Evolutionary conservation across 129 eudicot genomes (phyloP), one percentile per base, ranked within the genome.

Genomic region (Flaveria trinervia): DNA sequence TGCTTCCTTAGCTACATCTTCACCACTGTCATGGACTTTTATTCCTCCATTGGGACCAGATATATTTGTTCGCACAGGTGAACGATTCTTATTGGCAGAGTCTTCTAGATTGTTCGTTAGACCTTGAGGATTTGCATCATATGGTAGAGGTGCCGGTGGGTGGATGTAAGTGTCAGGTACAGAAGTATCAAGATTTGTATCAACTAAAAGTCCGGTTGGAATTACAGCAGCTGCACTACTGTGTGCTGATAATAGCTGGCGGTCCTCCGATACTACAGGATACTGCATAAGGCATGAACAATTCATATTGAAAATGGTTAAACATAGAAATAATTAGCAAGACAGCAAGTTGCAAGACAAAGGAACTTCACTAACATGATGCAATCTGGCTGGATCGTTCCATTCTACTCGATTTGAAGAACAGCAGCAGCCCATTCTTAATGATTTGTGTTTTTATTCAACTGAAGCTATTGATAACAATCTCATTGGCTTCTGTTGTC

Each of bases 71-170:
- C 71, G 88, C 52, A 57, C 71, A 62, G 54, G 85, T 61, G 75
- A 79, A 9, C 70, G 83, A 59, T 25, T 48, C 82, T 83, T 84
- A 71, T 65, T 36, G 45, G 73, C 83, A 62, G 74, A 39, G 74
- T 65, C 61, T 28, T 82, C 86, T 81, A 9, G 83, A 81, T 68
- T 84, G 60, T 75, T 79, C 46, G 78, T 79, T 4, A 82, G 78
- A 60, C 80, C 81, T 44, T 59, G 87, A 73, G 88, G 85, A 64
- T 56, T 78, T 70, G 82, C 79, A 75, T 91, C 96, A 71, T 87
- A 94, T 7, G 99, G 99, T 52, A 89, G 33, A 51, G 98, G 98
- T 43, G 88, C 46, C 17, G 98, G 98, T 25, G 92, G 98, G 20
- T 88, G 84, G 43, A 86, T 83, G 68, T 85, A 93, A 52, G 93